Conservation (phyloP, 2,329 filamentous ascomycete species). For the Trichophyton simii region DNA sequence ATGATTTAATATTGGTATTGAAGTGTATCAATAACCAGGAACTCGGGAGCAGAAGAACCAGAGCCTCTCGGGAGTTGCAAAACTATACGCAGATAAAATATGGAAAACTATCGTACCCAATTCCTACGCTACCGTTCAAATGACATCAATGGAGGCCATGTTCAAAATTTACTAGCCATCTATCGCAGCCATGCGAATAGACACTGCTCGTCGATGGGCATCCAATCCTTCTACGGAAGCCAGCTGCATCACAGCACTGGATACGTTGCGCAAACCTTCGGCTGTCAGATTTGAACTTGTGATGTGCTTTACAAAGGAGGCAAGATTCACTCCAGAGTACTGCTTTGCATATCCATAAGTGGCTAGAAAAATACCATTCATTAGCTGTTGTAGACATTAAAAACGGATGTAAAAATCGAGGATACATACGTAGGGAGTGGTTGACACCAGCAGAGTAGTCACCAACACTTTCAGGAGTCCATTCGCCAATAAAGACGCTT, state of each 20-base stretch:
- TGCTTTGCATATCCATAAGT: conserved; percentile 98
- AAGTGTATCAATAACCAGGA: background rate
- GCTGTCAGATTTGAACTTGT: conserved; percentile 83
- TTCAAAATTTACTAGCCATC: conserved; percentile 4
- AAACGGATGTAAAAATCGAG: background rate
- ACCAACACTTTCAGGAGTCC: conserved; percentile 95
- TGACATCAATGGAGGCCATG: no score
- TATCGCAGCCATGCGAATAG: conserved; percentile 36
- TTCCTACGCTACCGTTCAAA: background rate
- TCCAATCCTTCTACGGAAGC: conserved; percentile 91
- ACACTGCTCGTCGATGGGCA: conserved; percentile 69
- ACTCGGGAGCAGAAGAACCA: background rate
- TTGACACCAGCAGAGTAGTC: conserved; percentile 98
- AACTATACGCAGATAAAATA: background rate
- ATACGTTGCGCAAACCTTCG: conserved; percentile 74
- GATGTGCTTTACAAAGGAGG: conserved; percentile 95
- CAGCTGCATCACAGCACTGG: conserved; percentile 82
- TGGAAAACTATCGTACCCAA: background rate
- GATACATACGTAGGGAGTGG: conserved; percentile 78
- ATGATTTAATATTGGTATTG: background rate
- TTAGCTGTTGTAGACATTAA: conserved; percentile 15
- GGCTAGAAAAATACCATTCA: conserved; percentile 40
- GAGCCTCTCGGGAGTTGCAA: background rate
- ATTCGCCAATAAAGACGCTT: conserved; percentile 87
- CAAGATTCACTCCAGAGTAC: conserved; percentile 93